Conservation (phyloP, 2,329 filamentous ascomycete genomes). For the Alternaria sp. region DNA sequence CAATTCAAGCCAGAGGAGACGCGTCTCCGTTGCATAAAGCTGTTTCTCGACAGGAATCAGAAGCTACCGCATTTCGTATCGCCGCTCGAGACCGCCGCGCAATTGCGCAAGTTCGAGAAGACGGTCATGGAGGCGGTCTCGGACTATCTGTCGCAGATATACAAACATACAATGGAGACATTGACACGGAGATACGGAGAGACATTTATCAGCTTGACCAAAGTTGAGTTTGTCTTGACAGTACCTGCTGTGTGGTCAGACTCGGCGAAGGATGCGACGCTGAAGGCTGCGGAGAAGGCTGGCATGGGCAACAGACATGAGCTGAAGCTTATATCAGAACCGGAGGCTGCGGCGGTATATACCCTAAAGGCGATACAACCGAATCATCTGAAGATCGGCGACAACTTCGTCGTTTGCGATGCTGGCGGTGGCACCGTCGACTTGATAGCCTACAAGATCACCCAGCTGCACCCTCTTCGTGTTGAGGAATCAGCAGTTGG, state of each 20-base stretch:
- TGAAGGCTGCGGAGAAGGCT: conserved; percentile 77
- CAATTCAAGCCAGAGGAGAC: conserved; percentile 80
- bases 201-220: conserved; percentile 77
- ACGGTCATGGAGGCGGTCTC: conserved; percentile 80
- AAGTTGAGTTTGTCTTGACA: conserved; percentile 79
- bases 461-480: conserved; percentile 71
- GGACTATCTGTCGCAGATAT: conserved; percentile 79
- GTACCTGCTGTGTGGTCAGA: conserved; percentile 82
- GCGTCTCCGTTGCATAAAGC: conserved; percentile 80
- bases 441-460: conserved; percentile 78
- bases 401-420: conserved; percentile 65
- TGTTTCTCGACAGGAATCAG: conserved; percentile 81
- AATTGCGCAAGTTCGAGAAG: conserved; percentile 75
- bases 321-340: conserved; percentile 81
- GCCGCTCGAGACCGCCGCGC: conserved; percentile 76
- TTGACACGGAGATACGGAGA: conserved; percentile 76
- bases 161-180: conserved; percentile 79
- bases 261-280: conserved; percentile 81
- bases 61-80: conserved; percentile 82
- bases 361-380: conserved; percentile 81
- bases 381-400: conserved; percentile 72
- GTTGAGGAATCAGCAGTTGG: conserved; percentile 82
- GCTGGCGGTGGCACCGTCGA: conserved; percentile 45
- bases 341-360: conserved; percentile 78
- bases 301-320: conserved; percentile 75